Conservation (phyloP, 1,139 yeast species). For the Hyphopichia fennica region DNA sequence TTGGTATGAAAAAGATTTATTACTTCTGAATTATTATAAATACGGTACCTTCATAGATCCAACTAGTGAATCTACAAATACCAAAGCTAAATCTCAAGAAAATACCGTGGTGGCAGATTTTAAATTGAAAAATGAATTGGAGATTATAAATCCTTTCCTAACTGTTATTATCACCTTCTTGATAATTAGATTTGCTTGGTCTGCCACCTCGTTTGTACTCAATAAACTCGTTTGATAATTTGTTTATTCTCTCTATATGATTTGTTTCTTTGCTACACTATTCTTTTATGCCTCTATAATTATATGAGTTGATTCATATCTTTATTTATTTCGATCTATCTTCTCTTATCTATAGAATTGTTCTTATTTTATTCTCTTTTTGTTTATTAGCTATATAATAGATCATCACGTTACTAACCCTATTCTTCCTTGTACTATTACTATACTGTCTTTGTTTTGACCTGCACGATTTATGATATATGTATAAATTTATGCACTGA, state of each 20-base stretch:
- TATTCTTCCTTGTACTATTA: too few relatives aligned
- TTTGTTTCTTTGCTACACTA: neutral
- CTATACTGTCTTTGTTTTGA: too few relatives aligned
- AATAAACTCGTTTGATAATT: neutral
- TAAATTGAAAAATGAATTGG: slow-evolving; percentile 21
- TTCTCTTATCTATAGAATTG: too few relatives aligned
- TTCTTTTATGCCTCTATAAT: neutral
- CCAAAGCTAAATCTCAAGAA: slow-evolving; percentile 11
- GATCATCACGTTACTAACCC: too few relatives aligned
- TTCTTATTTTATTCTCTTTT: too few relatives aligned
- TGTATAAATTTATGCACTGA: neutral
- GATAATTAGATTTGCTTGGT: slow-evolving; percentile 12
- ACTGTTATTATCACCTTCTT: slow-evolving; percentile 13
- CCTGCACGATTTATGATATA: too few relatives aligned
- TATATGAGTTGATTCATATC: too few relatives aligned
- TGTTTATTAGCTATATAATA: too few relatives aligned
- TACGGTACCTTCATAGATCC: slow-evolving; percentile 53
- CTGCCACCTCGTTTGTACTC: neutral
- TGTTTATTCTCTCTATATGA: neutral
- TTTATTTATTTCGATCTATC: too few relatives aligned
- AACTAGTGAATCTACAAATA: slow-evolving; percentile 11
- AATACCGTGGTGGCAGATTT: slow-evolving; percentile 30
- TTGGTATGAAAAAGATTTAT: slow-evolving; percentile 80
- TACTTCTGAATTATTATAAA: slow-evolving; percentile 59
- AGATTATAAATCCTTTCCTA: slow-evolving; percentile 20